phyloP scores from a whole-genome alignment of 129 eudicot genomes.

The Lonicera japonica region DNA sequence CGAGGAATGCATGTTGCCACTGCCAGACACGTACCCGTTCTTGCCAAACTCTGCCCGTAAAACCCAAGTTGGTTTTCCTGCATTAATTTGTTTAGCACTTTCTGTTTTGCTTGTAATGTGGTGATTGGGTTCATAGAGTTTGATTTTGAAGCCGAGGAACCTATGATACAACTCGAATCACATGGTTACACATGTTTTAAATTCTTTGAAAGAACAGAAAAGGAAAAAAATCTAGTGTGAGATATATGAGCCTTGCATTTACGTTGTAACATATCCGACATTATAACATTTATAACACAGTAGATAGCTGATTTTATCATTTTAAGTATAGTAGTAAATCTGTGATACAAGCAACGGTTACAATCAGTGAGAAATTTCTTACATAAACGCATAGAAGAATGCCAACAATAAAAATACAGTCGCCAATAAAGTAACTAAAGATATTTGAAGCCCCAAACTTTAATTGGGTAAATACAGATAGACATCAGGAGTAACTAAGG shows the following conservation, averaged over 20 bases:
- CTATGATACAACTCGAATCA: slow-evolving; percentile 5
- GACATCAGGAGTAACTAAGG: slow-evolving; percentile 35
- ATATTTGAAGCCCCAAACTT: too few relatives aligned
- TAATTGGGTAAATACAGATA: too few relatives aligned
- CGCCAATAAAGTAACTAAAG: too few relatives aligned
- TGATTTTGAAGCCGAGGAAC: slow-evolving; percentile 30
- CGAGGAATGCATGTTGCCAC: slow-evolving; percentile 75
- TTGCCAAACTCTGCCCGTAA: slow-evolving; percentile 53
- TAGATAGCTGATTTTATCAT: slow-evolving; percentile 12
- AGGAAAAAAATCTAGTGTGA: too few relatives aligned
- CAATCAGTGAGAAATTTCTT: slow-evolving; percentile 30
- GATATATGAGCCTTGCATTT: too few relatives aligned
- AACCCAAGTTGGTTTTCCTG: slow-evolving; percentile 16
- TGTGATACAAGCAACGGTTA: slow-evolving; percentile 14
- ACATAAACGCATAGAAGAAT: slow-evolving; percentile 21
- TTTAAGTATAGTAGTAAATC: slow-evolving; percentile 3
- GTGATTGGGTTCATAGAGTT: slow-evolving; percentile 13
- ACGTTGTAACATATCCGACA: too few relatives aligned
- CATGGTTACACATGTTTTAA: background rate
- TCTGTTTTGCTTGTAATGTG: slow-evolving; percentile 24
- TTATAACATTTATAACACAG: too few relatives aligned
- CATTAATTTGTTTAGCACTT: slow-evolving; percentile 20
- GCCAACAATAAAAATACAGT: slow-evolving; percentile 29
- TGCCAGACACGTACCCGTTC: slow-evolving; percentile 77
- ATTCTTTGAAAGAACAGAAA: background rate